phyloP scores from a whole-genome alignment of 2,329 filamentous ascomycete species.

The Trichoderma simmonsii region DNA sequence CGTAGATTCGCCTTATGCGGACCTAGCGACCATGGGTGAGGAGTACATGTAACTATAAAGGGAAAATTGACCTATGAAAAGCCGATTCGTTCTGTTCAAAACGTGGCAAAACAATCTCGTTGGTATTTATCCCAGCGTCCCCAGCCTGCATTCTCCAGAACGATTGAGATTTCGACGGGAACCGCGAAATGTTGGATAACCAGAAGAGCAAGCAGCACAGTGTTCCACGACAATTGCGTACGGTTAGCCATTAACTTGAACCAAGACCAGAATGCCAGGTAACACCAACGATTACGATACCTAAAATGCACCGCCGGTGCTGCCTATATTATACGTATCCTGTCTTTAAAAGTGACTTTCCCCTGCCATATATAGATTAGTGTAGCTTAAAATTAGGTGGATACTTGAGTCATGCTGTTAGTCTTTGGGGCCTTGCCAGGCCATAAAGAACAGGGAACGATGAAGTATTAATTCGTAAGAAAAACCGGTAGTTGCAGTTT shows the following conservation, averaged over 20 bases:
- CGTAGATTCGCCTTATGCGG: background rate
- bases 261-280: background rate
- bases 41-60: background rate
- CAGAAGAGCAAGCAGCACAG: background rate
- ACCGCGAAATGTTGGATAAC: background rate
- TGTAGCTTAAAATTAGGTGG: background rate
- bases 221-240: background rate
- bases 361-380: slow-evolving; percentile 1
- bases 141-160: background rate
- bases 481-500: background rate
- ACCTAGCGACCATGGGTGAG: background rate
- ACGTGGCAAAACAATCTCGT: background rate
- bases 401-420: background rate
- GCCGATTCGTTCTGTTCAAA: background rate
- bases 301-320: background rate
- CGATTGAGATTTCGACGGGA: background rate
- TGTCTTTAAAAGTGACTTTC: background rate
- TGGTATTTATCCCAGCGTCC: background rate
- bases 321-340: background rate
- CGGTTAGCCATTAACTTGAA: background rate
- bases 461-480: background rate
- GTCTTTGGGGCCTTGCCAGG: background rate
- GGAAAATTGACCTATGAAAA: background rate
- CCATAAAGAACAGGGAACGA: background rate
- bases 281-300: background rate